A percentile compares a stretch with the other conserved stretches of the same genome.
These are phyloP conservation scores for Dothideomycetes sp. DNA, from an alignment of 2,329 filamentous ascomycete species.

Conservation along the genomic window DNA sequence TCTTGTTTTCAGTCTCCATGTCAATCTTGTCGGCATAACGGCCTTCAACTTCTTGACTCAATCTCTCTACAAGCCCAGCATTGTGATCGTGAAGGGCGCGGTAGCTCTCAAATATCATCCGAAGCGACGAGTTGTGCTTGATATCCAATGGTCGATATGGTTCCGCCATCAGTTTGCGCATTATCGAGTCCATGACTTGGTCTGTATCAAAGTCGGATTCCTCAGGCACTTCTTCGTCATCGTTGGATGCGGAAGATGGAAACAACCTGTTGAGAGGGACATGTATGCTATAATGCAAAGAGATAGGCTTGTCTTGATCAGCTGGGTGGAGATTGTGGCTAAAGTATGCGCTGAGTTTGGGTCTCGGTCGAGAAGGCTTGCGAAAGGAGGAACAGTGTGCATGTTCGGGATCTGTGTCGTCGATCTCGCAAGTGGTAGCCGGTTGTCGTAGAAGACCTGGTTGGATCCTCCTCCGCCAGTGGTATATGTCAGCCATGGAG, in stretches of 20 bases:
- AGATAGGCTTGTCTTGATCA: slow-evolving; percentile 15
- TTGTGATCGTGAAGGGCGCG: slow-evolving; percentile 29
- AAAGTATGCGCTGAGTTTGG: slow-evolving; percentile 33
- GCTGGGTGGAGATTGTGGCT: slow-evolving; percentile 23
- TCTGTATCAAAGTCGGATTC: slow-evolving; percentile 7
- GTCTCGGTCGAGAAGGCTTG: slow-evolving; percentile 27
- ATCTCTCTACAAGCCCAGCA: slow-evolving; percentile 21
- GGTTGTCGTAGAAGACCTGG: slow-evolving; percentile 24
- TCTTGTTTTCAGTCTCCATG: slow-evolving; percentile 23
- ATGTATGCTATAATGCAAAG: slow-evolving; percentile 1
- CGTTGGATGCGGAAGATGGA: neutral
- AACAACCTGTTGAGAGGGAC: too few species aligned
- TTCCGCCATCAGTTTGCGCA: slow-evolving; percentile 23
- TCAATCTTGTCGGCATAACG: slow-evolving; percentile 17
- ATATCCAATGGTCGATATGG: slow-evolving; percentile 23
- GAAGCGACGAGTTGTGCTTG: slow-evolving; percentile 30
- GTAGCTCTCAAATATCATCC: slow-evolving; percentile 36
- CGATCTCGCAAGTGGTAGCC: slow-evolving; percentile 18
- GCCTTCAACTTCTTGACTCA: slow-evolving; percentile 23
- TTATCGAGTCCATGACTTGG: slow-evolving; percentile 24
- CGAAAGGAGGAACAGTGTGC: slow-evolving; percentile 25
- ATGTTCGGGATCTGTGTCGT: slow-evolving; percentile 20
- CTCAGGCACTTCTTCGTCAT: neutral
- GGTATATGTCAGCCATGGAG: slow-evolving; percentile 27
- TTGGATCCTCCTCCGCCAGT: slow-evolving; percentile 29